These are phyloP conservation scores for Xylaria nigripes DNA, from an alignment of 495 filamentous ascomycete genomes.

Conservation along the genomic window DNA sequence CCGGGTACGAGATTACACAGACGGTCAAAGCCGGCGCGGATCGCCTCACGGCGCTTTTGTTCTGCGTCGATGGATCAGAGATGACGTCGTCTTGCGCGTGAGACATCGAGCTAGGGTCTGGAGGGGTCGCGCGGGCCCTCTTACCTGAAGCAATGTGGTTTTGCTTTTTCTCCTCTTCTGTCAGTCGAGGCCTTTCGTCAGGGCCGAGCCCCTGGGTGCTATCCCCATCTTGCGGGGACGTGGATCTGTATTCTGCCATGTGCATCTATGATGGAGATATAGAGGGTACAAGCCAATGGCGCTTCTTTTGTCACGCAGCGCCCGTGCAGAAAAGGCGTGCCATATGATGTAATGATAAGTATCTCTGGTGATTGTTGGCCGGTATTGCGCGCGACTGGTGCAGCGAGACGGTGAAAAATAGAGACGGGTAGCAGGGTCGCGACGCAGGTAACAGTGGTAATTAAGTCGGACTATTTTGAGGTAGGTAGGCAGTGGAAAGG, in stretches of 20 bases:
- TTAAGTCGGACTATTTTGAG: no score
- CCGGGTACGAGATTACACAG: constrained; percentile 79
- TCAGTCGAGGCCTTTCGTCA: constrained; percentile 65
- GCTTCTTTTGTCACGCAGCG: neutral
- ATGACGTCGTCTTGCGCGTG: neutral
- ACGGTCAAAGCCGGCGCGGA: constrained; percentile 79
- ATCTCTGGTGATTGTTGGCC: neutral
- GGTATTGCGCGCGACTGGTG: neutral
- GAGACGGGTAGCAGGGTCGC: no score
- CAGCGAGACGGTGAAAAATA: neutral
- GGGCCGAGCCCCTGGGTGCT: constrained; percentile 9
- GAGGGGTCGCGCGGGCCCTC: neutral
- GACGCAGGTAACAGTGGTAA: no score
- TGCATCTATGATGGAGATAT: neutral
- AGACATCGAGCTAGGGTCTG: neutral
- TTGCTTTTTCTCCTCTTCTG: constrained; percentile 79
- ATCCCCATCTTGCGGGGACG: constrained; percentile 24
- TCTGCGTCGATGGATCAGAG: constrained; percentile 38
- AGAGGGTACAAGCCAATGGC: neutral
- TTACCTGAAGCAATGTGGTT: constrained; percentile 75
- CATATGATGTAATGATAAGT: neutral
- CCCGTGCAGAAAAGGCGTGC: neutral
- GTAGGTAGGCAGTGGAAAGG: neutral
- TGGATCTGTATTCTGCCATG: constrained; percentile 24
- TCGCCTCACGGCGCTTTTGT: constrained; percentile 79